A percentile compares a stretch with the other conserved stretches of the same genome.
These are phyloP conservation scores for Sugiyamaella castrensis DNA, from an alignment of 1,139 yeast species.

Conservation along the genomic window DNA sequence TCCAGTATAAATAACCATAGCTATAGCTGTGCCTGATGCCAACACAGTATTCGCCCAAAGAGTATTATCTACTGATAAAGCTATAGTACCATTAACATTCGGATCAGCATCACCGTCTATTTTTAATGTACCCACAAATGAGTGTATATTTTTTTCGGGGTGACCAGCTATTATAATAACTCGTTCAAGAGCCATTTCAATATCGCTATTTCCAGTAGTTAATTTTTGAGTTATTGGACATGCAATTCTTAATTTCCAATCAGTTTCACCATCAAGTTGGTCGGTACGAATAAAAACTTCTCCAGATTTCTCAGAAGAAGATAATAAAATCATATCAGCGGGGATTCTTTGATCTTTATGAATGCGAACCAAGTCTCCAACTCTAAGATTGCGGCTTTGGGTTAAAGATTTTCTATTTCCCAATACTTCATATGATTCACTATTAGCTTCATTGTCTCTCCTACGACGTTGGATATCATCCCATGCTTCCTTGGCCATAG, in stretches of 20 bases:
- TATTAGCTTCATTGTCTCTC: constrained; percentile 85
- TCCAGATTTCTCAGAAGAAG: constrained; percentile 76
- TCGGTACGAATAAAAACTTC: constrained; percentile 95
- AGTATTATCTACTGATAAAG: constrained; percentile 84
- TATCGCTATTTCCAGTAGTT: constrained; percentile 41
- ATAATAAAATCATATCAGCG: constrained; percentile 83
- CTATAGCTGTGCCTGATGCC: constrained; percentile 90
- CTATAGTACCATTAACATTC: constrained; percentile 50
- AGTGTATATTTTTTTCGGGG: constrained; percentile 82
- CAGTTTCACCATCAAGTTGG: constrained; percentile 98
- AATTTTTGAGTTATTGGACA: constrained; percentile 65
- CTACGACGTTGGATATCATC: constrained; percentile 90
- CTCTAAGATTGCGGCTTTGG: constrained; percentile 65
- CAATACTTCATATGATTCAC: constrained; percentile 74
- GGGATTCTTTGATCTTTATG: constrained; percentile 87
- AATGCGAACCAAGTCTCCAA: constrained; percentile 81
- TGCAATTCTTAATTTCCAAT: constrained; percentile 86
- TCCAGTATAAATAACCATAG: constrained; percentile 88
- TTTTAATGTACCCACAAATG: constrained; percentile 69
- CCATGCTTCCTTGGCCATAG: constrained; percentile 93
- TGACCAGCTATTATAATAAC: constrained; percentile 64
- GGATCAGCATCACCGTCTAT: constrained; percentile 41
- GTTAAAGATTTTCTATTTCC: constrained; percentile 40
- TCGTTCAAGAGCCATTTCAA: constrained; percentile 45
- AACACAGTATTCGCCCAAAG: constrained; percentile 97